These are phyloP conservation scores for Entelexis paramagnoliae DNA, from an alignment of 1,139 yeast genomes.

Conservation along the genomic window DNA sequence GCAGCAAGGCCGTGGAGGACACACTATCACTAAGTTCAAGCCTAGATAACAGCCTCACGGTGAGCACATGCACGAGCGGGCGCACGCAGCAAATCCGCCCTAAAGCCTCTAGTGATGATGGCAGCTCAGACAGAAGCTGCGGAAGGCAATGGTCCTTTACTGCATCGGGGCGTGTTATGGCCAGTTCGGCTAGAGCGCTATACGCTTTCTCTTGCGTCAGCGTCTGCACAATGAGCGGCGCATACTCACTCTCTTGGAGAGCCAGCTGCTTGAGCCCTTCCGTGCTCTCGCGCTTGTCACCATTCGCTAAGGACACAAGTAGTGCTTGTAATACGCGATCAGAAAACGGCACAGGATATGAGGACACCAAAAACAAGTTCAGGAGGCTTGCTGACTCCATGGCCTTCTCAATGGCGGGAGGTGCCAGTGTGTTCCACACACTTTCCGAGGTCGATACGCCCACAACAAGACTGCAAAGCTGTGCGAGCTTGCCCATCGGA, in stretches of 20 bases:
- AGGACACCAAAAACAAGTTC: slow-evolving; percentile 10
- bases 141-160: slow-evolving; percentile 56
- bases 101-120: slow-evolving; percentile 27
- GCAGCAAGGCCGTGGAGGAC: slow-evolving; percentile 6
- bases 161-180: slow-evolving; percentile 30
- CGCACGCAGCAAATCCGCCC: slow-evolving; percentile 30
- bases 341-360: slow-evolving; percentile 10
- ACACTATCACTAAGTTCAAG: neutral
- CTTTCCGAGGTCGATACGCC: slow-evolving; percentile 36
- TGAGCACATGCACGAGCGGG: slow-evolving; percentile 31
- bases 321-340: slow-evolving; percentile 18
- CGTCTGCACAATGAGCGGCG: slow-evolving; percentile 47
- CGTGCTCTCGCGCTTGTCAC: slow-evolving; percentile 47
- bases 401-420: slow-evolving; percentile 11
- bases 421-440: slow-evolving; percentile 15
- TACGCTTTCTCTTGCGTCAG: slow-evolving; percentile 40
- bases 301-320: slow-evolving; percentile 14
- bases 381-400: slow-evolving; percentile 7
- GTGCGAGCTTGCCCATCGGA: slow-evolving; percentile 21
- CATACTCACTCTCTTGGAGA: slow-evolving; percentile 11
- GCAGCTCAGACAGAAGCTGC: slow-evolving; percentile 44
- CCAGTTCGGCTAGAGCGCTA: slow-evolving; percentile 31
- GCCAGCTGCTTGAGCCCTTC: slow-evolving; percentile 41
- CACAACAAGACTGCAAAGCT: slow-evolving; percentile 36
- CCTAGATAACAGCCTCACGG: slow-evolving; percentile 28